Percentiles rank a stretch among this genome's conserved stretches.
Evolutionary conservation across 78 protist species (phyloP).

Genomic region (Mantamonas sphyraenae): DNA sequence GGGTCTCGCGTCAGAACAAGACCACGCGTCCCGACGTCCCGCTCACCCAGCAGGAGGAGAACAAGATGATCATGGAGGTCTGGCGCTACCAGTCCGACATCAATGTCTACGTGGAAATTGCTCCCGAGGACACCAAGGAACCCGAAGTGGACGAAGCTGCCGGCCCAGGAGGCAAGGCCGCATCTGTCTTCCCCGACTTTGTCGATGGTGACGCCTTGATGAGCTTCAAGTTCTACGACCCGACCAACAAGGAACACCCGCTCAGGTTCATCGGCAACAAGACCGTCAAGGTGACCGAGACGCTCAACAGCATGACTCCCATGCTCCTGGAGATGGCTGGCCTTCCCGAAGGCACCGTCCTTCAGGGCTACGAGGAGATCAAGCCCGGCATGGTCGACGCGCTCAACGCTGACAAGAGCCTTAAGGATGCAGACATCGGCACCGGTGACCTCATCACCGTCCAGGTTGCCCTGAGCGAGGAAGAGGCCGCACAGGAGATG

Average conservation of each 20-base stretch:
- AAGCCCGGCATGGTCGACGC: no score
- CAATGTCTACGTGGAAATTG: neutral
- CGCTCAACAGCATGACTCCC: neutral
- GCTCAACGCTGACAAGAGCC: neutral
- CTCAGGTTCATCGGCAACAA: neutral
- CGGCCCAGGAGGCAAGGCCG: neutral
- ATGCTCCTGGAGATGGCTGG: neutral
- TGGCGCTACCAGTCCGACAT: neutral
- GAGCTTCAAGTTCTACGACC: slow-evolving; percentile 1
- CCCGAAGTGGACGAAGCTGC: no score
- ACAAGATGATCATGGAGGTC: neutral
- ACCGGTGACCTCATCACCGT: slow-evolving; percentile 1
- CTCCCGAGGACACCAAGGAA: neutral
- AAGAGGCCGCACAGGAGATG: no score
- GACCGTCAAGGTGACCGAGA: neutral
- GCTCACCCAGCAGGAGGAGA: neutral
- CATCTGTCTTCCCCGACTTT: neutral
- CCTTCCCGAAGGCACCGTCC: neutral
- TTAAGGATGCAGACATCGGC: slow-evolving; percentile 1
- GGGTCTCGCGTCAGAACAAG: slow-evolving; percentile 19
- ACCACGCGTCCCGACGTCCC: slow-evolving; percentile 11
- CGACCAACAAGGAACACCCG: neutral
- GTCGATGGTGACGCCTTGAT: neutral
- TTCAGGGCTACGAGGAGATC: neutral
- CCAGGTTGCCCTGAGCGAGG: neutral